Base-by-base conservation (phyloP, 345 rosid genomes). In the Aethionema arabicum region DNA sequence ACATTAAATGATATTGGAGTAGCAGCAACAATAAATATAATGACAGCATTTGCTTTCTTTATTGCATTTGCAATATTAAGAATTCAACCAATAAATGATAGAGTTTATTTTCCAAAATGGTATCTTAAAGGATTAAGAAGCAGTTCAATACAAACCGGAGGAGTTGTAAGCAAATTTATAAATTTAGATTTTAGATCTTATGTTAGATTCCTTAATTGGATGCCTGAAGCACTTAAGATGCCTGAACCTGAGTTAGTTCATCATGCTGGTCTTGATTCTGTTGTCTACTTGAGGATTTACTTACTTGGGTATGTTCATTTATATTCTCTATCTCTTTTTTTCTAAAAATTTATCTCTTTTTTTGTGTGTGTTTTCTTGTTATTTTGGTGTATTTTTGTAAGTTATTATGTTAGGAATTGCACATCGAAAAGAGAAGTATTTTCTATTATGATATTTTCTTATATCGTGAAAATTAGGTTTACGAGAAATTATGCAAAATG, bases 21-120 rank as follows among this genome's bases (percentile, higher is more conserved):
- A 66, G 88, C 96, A 33, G 96, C 93, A 38, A 82, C 86, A 31
- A 89, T 92, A 40, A 92, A 92, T 52, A 85, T 92, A 53, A 81
- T 92, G 44, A 83, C 72, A 61, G 92, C 96, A 51, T 49, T 86
- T 32, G 86, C 80, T 52, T 92, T 92, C 80, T 61, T 92, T 8
- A 52, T 89, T 50, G 87, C 82, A 37, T 92, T 92, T 70, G 96
- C 98, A 0, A 56, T 89, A 16, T 77, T 92, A 36, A 78, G 96
- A 57, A 83, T 92, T 56, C 98, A 92, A 74, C 98, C 98, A 4
- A 79, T 86, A 45, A 92, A 92, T 32, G 98, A 89, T 33, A 83
- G 98, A 74, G 91, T 89, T 33, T 92, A 86, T 79, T 92, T 92
- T 66, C 88, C 98, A 3, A 92, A 92, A 80, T 89, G 96, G 96